These are phyloP conservation scores for Hypoxylon perforatum DNA, from an alignment of 495 filamentous ascomycete species.

Conservation along the genomic window DNA sequence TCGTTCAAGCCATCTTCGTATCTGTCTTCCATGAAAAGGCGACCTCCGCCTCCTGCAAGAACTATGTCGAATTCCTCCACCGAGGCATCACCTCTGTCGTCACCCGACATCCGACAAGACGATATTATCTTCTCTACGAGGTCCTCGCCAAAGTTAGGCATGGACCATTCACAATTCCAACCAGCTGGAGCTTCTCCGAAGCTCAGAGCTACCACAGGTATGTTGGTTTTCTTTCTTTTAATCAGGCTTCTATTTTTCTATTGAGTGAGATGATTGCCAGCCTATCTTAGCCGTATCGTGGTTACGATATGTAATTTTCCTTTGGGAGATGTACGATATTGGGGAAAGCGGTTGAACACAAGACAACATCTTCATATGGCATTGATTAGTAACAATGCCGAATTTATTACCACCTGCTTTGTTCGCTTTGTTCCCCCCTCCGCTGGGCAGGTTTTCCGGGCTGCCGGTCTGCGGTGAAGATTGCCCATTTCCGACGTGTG, in stretches of 20 bases:
- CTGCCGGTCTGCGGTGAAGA: conserved; percentile 28
- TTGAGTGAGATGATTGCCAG: not conserved
- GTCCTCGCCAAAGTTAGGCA: conserved; percentile 34
- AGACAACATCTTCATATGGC: not conserved
- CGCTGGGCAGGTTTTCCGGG: conserved; percentile 10
- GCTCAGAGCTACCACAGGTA: conserved; percentile 36
- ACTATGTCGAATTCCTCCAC: conserved; percentile 50
- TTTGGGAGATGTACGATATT: not conserved
- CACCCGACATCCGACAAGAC: conserved; percentile 42
- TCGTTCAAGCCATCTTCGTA: conserved; percentile 53
- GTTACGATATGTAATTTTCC: not conserved
- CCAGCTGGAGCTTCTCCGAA: conserved; percentile 29
- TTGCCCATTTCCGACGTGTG: conserved; percentile 27
- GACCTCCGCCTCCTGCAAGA: conserved; percentile 45
- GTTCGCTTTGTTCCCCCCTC: conserved; percentile 8
- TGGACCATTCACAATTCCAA: conserved; percentile 31
- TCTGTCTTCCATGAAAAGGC: conserved; percentile 47
- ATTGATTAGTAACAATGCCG: conserved; percentile 7
- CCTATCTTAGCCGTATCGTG: not conserved
- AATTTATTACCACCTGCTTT: not conserved
- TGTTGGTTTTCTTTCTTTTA: conserved; percentile 20
- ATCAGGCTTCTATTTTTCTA: not conserved
- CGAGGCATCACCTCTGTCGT: conserved; percentile 44
- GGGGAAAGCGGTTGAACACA: conserved; percentile 4
- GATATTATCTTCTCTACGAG: conserved; percentile 44